Evolutionary conservation across 768 basidiomycete genomes (phyloP), one percentile per base, ranked within the genome.

Genomic region (Xerocomellus chrysenteron): DNA sequence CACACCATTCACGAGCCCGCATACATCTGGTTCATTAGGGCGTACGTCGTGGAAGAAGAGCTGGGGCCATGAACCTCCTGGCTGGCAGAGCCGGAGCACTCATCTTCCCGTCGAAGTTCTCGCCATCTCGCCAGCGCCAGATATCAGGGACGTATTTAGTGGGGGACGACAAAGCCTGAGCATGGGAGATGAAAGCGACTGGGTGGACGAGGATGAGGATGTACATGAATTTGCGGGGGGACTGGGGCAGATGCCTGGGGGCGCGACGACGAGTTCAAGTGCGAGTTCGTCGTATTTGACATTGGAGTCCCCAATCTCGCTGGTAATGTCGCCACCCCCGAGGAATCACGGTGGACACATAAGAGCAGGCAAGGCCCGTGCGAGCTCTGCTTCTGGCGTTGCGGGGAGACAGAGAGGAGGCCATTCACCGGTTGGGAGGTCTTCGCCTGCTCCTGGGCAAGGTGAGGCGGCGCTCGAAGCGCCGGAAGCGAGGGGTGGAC

Each of bases 141-240:
- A 77, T 61, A 80, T 94, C 28, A 79, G 91, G 39, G 91, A 94
- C 61, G 91, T 94, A 28, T 92, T 94, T 57, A 84, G 87, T 37
- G 64, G 30, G 4, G 84, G 87, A 17, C 69, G 87, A 58, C 80
- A 78, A 57, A 81, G 86, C 40, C 59, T 82, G 42, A 82, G 64
- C 62, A 68, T 80, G 49, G 87, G 88, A 9, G 92, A 92, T 64
- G 91, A 93, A 63, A 87, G 86, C 45, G 90, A 92, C 60, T 93
- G 91, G 91, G 87, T 91, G 14, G 92, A 93, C 63, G 89, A 92
- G 63, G 91, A 94, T 41, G 91, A 92, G 8, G 89, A 92, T 62
- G 72, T 73, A 19, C 74, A 84, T 9, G 76, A 82, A 26, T 92
- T 90, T 73, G 86, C 83, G 14, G 90, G 90, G 46, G 91, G 91